A percentile compares a stretch with the other conserved stretches of the same genome.
Evolutionary conservation across 1,284 basidiomycete species (phyloP).

Genomic region (Naganishia sp.): DNA sequence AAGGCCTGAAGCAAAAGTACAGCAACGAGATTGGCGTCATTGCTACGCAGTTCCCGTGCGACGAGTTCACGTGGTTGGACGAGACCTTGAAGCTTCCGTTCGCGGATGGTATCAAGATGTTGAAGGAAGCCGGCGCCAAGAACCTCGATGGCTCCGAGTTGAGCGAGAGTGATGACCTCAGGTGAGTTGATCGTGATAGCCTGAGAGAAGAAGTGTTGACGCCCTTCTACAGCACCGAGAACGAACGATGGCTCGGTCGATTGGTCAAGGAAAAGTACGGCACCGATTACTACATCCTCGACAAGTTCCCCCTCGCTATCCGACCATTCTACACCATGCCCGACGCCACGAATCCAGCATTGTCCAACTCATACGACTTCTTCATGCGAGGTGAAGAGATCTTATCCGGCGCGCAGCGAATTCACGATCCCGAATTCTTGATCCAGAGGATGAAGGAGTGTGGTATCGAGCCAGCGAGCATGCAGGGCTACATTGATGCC

Average conservation of each 20-base stretch:
- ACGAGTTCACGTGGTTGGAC: conserved; percentile 46
- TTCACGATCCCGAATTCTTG: conserved; percentile 85
- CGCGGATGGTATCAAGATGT: conserved; percentile 56
- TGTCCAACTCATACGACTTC: conserved; percentile 99
- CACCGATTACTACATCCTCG: conserved; percentile 96
- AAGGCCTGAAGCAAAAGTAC: conserved; percentile 53
- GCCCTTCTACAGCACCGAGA: conserved; percentile 45
- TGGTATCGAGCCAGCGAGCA: conserved; percentile 76
- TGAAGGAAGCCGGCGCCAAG: conserved; percentile 58
- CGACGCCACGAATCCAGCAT: conserved; percentile 79
- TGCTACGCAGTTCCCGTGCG: conserved; percentile 55
- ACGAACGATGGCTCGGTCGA: conserved; percentile 87
- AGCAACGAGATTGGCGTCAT: conserved; percentile 55
- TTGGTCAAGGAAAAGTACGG: conserved; percentile 90
- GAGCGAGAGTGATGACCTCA: conserved; percentile 79
- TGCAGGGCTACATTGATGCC: conserved; percentile 89
- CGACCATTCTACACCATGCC: conserved; percentile 99
- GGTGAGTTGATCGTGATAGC: conserved; percentile 57
- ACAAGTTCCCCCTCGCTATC: conserved; percentile 91
- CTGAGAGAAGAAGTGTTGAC: neutral
- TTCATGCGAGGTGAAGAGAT: conserved; percentile 99
- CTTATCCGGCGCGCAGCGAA: conserved; percentile 93
- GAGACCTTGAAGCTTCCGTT: conserved; percentile 52
- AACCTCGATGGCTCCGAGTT: conserved; percentile 57
- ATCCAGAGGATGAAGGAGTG: conserved; percentile 74